phyloP scores from a whole-genome alignment of 164 flowering plant genomes.

The Vitis cinerea region DNA sequence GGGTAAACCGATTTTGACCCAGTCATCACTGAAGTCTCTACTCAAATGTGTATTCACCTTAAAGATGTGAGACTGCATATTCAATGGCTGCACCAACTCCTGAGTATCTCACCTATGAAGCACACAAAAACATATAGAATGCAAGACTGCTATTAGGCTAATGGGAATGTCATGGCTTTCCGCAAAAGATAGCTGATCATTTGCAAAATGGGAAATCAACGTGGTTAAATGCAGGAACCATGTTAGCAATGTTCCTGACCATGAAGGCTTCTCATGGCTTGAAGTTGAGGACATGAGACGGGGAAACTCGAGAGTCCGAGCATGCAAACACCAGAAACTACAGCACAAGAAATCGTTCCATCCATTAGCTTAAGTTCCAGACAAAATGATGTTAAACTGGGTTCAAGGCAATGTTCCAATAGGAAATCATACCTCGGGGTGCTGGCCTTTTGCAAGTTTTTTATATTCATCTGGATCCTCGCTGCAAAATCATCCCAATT shows the following conservation, averaged over 20 bases:
- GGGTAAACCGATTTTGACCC: conserved; percentile 26
- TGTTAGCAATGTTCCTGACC: conserved; percentile 52
- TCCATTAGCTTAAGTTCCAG: neutral
- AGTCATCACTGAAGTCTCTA: conserved; percentile 33
- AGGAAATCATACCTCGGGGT: conserved; percentile 17
- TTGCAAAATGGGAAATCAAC: conserved; percentile 7
- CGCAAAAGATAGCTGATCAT: too few species aligned
- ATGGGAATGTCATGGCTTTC: too few species aligned
- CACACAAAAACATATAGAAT: neutral
- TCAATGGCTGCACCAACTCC: conserved; percentile 73
- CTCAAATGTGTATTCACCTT: conserved; percentile 24
- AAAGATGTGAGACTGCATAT: conserved; percentile 61
- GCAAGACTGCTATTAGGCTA: too few species aligned
- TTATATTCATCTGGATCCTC: conserved; percentile 6
- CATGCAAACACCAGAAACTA: conserved; percentile 63
- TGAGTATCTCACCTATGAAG: conserved; percentile 42
- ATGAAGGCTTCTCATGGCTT: conserved; percentile 57
- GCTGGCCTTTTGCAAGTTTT: conserved; percentile 14
- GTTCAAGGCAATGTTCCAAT: neutral
- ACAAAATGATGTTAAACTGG: neutral
- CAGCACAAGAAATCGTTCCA: too few species aligned
- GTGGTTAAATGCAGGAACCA: conserved; percentile 53
- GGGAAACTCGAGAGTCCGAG: conserved; percentile 57
- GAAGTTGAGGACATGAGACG: conserved; percentile 45
- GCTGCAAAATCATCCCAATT: conserved; percentile 7